Percentiles rank a stretch among this genome's conserved stretches.
These are phyloP conservation scores for Wickerhamomyces strasburgensis DNA, from an alignment of 805 yeast species.

Conservation along the genomic window DNA sequence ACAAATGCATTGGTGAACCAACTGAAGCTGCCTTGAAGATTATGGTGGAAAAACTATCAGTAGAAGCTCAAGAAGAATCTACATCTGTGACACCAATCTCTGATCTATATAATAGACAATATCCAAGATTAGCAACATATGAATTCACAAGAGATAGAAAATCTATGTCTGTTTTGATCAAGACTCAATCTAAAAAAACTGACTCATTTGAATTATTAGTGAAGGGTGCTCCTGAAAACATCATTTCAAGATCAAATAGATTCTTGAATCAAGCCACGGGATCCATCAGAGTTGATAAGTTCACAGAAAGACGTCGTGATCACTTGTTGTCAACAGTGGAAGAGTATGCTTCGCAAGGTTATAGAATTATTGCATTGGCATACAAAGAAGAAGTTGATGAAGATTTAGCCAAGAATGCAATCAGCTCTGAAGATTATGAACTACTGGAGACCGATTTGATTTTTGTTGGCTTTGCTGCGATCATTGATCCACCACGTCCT, in stretches of 20 bases:
- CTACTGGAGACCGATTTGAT: conserved; percentile 23
- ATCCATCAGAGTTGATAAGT: conserved; percentile 15
- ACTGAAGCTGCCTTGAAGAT: conserved; percentile 53
- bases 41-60: conserved; percentile 28
- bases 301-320: conserved; percentile 30
- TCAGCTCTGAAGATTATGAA: conserved; percentile 35
- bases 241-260: conserved; percentile 37
- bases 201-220: conserved; percentile 30
- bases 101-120: conserved; percentile 20
- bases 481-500: conserved; percentile 42
- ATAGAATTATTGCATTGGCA: conserved; percentile 29
- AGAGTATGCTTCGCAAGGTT: conserved; percentile 32
- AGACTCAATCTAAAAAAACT: conserved; percentile 14
- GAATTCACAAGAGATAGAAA: conserved; percentile 46
- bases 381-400: conserved; percentile 31
- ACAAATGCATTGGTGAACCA: conserved; percentile 43
- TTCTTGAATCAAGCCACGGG: conserved; percentile 30
- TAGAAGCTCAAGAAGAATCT: conserved; percentile 29
- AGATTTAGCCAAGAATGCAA: conserved; percentile 25
- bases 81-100: conserved; percentile 26
- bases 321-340: conserved; percentile 33
- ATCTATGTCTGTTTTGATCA: conserved; percentile 47
- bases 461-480: conserved; percentile 37
- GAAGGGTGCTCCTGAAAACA: conserved; percentile 54
- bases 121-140: conserved; percentile 33